Conservation (phyloP, 2,329 filamentous ascomycete genomes). For the Apiospora kogelbergensis region DNA sequence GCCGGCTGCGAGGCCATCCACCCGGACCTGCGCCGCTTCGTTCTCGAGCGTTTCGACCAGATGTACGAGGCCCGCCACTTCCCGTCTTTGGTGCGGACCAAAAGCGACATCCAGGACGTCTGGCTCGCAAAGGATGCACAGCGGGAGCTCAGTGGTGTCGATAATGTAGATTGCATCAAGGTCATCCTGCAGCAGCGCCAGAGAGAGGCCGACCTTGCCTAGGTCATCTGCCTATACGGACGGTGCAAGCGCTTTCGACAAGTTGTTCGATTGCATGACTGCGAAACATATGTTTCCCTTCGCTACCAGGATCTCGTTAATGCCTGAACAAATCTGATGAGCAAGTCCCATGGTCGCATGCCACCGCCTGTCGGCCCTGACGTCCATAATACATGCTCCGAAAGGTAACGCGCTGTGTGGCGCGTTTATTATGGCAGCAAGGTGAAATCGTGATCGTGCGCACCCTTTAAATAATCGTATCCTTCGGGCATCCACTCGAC, state of each 20-base stretch:
- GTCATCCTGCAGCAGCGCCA: slow-evolving; percentile 23
- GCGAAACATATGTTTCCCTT: not conserved
- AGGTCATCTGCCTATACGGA: not conserved
- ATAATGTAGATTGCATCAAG: slow-evolving; percentile 31
- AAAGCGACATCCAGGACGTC: slow-evolving; percentile 30
- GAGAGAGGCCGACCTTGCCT: slow-evolving; percentile 22
- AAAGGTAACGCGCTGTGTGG: not conserved
- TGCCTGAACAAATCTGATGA: no score
- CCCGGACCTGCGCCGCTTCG: slow-evolving; percentile 20
- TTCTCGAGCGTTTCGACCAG: slow-evolving; percentile 22
- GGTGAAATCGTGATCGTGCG: slow-evolving; percentile 35
- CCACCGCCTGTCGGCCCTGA: no score
- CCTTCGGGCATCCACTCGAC: slow-evolving; percentile 37
- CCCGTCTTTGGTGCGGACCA: slow-evolving; percentile 27
- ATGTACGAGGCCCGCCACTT: slow-evolving; percentile 31
- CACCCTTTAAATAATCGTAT: slow-evolving; percentile 36
- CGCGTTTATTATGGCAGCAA: slow-evolving; percentile 20
- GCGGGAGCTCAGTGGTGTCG: slow-evolving; percentile 26
- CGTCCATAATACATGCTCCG: no score
- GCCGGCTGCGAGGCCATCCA: slow-evolving; percentile 32
- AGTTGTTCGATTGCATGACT: not conserved
- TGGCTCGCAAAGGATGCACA: slow-evolving; percentile 31
- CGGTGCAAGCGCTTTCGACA: not conserved
- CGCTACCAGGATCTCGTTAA: no score
- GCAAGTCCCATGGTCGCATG: no score